Conservation (phyloP, 1,284 basidiomycete genomes). For the Laetiporus sulphureus region DNA sequence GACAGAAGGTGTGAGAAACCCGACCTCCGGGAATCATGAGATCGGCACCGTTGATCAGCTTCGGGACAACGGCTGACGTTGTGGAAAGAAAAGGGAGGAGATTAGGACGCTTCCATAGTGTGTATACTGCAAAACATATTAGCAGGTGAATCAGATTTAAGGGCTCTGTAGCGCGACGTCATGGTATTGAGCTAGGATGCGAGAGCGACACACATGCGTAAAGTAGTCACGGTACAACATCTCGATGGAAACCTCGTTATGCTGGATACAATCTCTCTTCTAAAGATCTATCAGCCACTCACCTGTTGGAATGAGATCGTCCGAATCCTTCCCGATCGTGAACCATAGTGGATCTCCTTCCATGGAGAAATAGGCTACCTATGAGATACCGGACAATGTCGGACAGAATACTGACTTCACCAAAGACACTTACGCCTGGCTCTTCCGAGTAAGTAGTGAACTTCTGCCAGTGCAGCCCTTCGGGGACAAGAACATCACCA, state of each 20-base stretch:
- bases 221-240: no score
- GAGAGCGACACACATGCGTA: no score
- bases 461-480: constrained; percentile 60
- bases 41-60: constrained; percentile 66
- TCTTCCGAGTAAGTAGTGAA: constrained; percentile 57
- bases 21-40: constrained; percentile 76
- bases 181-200: no score
- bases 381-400: not conserved
- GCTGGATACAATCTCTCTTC: no score
- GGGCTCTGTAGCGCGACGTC: no score
- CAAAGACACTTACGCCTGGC: constrained; percentile 44
- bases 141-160: no score
- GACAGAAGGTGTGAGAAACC: constrained; percentile 16
- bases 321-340: constrained; percentile 58
- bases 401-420: not conserved
- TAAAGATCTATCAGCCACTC: no score
- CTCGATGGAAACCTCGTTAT: no score
- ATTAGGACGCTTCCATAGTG: constrained; percentile 63
- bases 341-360: constrained; percentile 83
- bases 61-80: constrained; percentile 54
- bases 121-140: constrained; percentile 43
- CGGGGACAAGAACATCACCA: constrained; percentile 60
- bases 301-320: constrained; percentile 68
- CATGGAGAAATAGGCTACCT: constrained; percentile 59
- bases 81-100: constrained; percentile 63